A percentile compares a stretch with the other conserved stretches of the same genome.
phyloP scores from a whole-genome alignment of 202 grass and related monocot species.

The Musa balbisiana region DNA sequence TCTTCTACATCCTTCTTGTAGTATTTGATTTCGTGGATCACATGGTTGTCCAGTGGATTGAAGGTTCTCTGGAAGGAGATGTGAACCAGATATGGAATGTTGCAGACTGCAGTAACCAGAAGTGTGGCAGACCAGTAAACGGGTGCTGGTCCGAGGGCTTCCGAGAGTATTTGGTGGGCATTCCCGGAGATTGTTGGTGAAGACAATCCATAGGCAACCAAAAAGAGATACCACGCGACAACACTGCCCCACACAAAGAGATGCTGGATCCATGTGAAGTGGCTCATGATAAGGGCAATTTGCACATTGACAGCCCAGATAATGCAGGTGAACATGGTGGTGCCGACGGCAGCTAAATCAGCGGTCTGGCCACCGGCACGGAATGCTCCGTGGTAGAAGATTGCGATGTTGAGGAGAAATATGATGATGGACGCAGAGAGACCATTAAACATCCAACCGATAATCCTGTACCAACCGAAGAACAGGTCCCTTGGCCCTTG shows the following conservation, averaged over 20 bases:
- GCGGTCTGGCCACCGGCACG: constrained; percentile 56
- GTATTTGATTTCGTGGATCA: constrained; percentile 80
- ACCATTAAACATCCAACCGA: constrained; percentile 90
- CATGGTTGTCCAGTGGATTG: constrained; percentile 85
- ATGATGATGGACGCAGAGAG: constrained; percentile 74
- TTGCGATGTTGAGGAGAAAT: constrained; percentile 80
- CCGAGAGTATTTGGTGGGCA: constrained; percentile 41
- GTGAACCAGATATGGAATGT: constrained; percentile 28
- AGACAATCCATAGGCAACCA: constrained; percentile 50
- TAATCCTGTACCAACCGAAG: constrained; percentile 87
- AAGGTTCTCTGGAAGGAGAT: constrained; percentile 76
- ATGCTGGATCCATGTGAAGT: too few species aligned
- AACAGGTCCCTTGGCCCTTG: constrained; percentile 89
- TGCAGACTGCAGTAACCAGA: constrained; percentile 52
- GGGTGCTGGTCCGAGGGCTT: constrained; percentile 37
- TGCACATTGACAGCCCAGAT: too few species aligned
- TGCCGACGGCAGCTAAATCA: constrained; percentile 77
- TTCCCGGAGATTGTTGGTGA: constrained; percentile 45
- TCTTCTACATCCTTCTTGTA: too few species aligned
- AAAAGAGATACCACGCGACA: constrained; percentile 74
- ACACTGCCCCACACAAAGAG: constrained; percentile 24
- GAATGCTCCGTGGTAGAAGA: constrained; percentile 75
- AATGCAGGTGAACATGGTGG: constrained; percentile 63
- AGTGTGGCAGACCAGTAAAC: constrained; percentile 64
- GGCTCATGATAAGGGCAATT: too few species aligned